These are phyloP conservation scores for Monocercomonoides exilis DNA, from an alignment of 78 protist genomes.

Conservation along the genomic window DNA sequence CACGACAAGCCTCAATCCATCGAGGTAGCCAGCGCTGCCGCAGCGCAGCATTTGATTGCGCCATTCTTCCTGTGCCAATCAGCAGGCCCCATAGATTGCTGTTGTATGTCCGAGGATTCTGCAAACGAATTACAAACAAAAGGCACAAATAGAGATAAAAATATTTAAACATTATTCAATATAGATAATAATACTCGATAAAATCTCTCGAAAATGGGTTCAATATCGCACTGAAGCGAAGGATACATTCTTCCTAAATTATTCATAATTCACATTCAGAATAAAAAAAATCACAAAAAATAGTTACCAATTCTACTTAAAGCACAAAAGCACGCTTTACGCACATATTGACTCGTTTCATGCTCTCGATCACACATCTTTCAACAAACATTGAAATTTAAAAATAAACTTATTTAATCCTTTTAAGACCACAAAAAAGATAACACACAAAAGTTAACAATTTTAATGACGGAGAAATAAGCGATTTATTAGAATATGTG, in stretches of 20 bases:
- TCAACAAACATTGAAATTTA: neutral
- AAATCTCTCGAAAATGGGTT: neutral
- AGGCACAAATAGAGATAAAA: neutral
- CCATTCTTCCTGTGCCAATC: slow-evolving; percentile 30
- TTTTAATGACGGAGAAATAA: neutral
- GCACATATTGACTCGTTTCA: slow-evolving; percentile 22
- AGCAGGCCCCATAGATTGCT: slow-evolving; percentile 21
- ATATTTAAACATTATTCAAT: neutral
- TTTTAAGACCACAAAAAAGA: neutral
- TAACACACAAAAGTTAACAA: neutral
- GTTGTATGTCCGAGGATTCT: neutral
- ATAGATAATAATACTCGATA: neutral
- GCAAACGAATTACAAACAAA: neutral
- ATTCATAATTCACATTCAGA: too few relatives aligned
- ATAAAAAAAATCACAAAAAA: too few relatives aligned
- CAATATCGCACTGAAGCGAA: neutral
- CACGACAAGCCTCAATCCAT: slow-evolving; percentile 3
- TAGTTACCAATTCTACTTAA: slow-evolving; percentile 16
- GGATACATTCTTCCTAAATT: slow-evolving; percentile 18
- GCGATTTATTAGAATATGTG: neutral
- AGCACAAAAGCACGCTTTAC: slow-evolving; percentile 24
- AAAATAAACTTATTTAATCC: too few relatives aligned
- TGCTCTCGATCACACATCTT: neutral
- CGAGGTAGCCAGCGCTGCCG: slow-evolving; percentile 14
- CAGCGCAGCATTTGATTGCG: slow-evolving; percentile 3